Evolutionary conservation across 371 early-diverging fungal genomes (phyloP).

Genomic region (Mortierella sp.): DNA sequence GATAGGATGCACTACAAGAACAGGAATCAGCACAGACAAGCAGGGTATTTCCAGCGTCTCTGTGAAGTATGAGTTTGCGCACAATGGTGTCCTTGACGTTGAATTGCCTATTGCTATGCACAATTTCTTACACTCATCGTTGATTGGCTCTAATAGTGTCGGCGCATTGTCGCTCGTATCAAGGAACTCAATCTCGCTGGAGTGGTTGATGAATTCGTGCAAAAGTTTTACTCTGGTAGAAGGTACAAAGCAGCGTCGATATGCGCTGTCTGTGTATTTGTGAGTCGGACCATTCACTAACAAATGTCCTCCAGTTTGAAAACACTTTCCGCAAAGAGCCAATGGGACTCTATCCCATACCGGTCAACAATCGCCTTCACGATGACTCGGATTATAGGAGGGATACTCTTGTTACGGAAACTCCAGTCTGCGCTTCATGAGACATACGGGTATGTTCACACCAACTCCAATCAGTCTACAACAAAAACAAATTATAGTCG

Average conservation of each 20-base stretch:
- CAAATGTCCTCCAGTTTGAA: slow-evolving; percentile 22
- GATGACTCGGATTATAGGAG: slow-evolving; percentile 43
- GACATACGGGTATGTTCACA: slow-evolving; percentile 35
- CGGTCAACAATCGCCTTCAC: slow-evolving; percentile 45
- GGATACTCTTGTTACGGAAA: slow-evolving; percentile 31
- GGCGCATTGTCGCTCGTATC: slow-evolving; percentile 41
- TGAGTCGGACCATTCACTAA: background rate
- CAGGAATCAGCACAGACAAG: slow-evolving; percentile 61
- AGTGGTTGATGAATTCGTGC: slow-evolving; percentile 37
- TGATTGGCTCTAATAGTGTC: slow-evolving; percentile 28
- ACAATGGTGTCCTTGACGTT: background rate
- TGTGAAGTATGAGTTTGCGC: slow-evolving; percentile 47
- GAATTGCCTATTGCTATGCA: background rate
- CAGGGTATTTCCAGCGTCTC: slow-evolving; percentile 59
- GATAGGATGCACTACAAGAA: slow-evolving; percentile 63
- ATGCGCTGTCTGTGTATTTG: background rate
- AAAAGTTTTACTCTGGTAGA: slow-evolving; percentile 40
- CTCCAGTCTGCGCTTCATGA: slow-evolving; percentile 34
- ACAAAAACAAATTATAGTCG: no score
- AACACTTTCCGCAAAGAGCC: slow-evolving; percentile 15
- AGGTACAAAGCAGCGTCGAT: slow-evolving; percentile 25
- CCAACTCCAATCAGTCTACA: background rate
- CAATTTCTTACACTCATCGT: background rate
- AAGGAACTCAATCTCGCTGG: slow-evolving; percentile 40
- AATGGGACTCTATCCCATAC: slow-evolving; percentile 52